Conservation (phyloP, 352 stramenopile species). For the Globisporangium canariense region DNA sequence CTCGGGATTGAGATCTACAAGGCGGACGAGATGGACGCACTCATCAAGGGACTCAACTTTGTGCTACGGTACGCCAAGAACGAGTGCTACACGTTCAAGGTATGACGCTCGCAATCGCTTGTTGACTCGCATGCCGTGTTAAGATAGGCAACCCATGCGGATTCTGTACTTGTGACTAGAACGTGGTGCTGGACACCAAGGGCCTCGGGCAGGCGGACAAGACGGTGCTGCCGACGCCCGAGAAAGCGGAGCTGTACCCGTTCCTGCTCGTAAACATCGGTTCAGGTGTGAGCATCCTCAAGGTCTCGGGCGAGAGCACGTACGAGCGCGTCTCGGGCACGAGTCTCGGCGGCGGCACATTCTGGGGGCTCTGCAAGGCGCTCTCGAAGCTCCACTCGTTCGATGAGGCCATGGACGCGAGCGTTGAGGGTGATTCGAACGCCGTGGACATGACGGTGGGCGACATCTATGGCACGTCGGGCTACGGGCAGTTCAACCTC, state of each 20-base stretch:
- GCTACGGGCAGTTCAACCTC: constrained; percentile 90
- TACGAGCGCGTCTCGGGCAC: constrained; percentile 96
- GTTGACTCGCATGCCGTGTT: not conserved
- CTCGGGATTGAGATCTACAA: constrained; percentile 93
- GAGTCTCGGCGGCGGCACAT: constrained; percentile 97
- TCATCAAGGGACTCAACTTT: constrained; percentile 97
- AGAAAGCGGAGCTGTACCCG: constrained; percentile 80
- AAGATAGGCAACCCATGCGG: not conserved
- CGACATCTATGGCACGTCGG: constrained; percentile 95
- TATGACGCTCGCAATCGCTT: constrained; percentile 11
- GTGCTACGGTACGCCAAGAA: constrained; percentile 89
- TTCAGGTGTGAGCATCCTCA: constrained; percentile 96
- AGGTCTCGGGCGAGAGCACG: constrained; percentile 83
- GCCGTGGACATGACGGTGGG: constrained; percentile 95
- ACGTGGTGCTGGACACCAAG: constrained; percentile 59
- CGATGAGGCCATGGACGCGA: constrained; percentile 78
- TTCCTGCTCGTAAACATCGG: constrained; percentile 98
- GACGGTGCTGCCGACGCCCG: constrained; percentile 54
- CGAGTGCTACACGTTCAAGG: constrained; percentile 96
- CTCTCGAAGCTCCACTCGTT: constrained; percentile 87
- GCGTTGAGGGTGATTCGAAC: constrained; percentile 57
- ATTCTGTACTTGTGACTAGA: constrained; percentile 12
- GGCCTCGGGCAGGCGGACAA: constrained; percentile 57
- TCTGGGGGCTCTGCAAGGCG: constrained; percentile 93
- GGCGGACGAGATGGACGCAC: constrained; percentile 94